A percentile compares a stretch with the other conserved stretches of the same genome.
phyloP scores from a whole-genome alignment of 169 alveolate genomes.

The Plasmodium gonderi region DNA sequence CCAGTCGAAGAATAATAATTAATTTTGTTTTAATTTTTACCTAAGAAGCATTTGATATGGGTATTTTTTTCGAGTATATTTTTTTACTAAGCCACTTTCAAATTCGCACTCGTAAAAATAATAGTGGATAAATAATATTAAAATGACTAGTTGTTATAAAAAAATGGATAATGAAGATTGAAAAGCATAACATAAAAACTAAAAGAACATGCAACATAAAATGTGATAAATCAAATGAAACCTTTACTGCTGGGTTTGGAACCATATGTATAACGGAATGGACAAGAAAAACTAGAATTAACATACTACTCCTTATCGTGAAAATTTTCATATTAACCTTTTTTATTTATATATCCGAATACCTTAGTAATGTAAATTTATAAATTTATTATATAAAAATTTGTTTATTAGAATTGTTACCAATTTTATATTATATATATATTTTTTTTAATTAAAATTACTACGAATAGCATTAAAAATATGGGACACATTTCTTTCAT shows the following conservation, averaged over 20 bases:
- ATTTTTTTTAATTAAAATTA: background rate
- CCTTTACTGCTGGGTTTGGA: background rate
- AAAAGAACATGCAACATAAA: background rate
- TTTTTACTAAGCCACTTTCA: background rate
- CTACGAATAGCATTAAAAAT: background rate
- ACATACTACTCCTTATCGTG: background rate
- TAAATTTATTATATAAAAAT: background rate
- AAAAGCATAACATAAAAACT: background rate
- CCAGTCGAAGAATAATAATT: background rate
- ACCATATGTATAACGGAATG: background rate
- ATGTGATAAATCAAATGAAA: background rate
- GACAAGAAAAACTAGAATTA: background rate
- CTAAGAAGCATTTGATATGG: background rate
- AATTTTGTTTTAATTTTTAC: background rate
- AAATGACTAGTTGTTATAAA: background rate
- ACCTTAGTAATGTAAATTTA: background rate
- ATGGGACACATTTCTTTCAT: background rate
- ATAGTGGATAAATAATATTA: background rate
- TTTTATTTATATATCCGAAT: background rate
- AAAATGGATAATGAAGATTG: constrained; percentile 4
- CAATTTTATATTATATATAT: background rate
- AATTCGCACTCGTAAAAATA: background rate
- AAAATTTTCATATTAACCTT: background rate
- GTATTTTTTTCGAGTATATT: background rate
- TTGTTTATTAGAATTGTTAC: background rate